phyloP scores from a whole-genome alignment of 768 basidiomycete species.

The Hypholoma fasciculare region DNA sequence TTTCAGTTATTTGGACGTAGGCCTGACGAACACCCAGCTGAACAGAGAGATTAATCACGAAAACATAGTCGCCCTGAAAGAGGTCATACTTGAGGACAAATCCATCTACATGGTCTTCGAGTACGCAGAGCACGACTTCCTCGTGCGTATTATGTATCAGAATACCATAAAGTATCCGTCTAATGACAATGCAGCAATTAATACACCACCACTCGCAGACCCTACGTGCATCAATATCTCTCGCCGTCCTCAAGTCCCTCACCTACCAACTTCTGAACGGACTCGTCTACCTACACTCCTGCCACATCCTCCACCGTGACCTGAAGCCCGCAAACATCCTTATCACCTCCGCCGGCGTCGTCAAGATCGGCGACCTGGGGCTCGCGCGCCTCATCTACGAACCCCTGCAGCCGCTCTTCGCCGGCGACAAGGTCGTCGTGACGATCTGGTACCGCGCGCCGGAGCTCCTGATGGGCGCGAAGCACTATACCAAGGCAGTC shows the following conservation, averaged over 20 bases:
- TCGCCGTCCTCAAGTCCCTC: conserved; percentile 86
- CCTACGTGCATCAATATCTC: conserved; percentile 72
- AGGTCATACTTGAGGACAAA: conserved; percentile 97
- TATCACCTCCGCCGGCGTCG: conserved; percentile 82
- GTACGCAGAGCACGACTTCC: conserved; percentile 97
- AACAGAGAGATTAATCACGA: conserved; percentile 90
- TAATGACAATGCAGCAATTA: conserved; percentile 69
- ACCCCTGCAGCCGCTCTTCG: conserved; percentile 88
- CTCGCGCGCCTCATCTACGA: conserved; percentile 90
- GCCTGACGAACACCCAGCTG: conserved; percentile 46
- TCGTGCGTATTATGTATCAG: conserved; percentile 52
- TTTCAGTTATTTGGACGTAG: background rate
- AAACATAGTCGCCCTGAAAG: conserved; percentile 88
- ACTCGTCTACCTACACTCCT: conserved; percentile 90
- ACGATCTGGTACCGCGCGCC: conserved; percentile 99
- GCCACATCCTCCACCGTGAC: conserved; percentile 95
- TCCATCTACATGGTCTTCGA: conserved; percentile 99
- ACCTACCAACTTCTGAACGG: conserved; percentile 95
- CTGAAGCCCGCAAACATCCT: conserved; percentile 99
- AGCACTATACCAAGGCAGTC: conserved; percentile 96
- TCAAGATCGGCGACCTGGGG: conserved; percentile 98
- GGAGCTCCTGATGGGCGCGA: conserved; percentile 92
- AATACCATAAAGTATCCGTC: background rate
- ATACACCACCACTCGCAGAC: conserved; percentile 98
- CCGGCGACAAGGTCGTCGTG: conserved; percentile 97